Evolutionary conservation across 306 rosid species (phyloP).

Genomic region (Prunus campanulata): DNA sequence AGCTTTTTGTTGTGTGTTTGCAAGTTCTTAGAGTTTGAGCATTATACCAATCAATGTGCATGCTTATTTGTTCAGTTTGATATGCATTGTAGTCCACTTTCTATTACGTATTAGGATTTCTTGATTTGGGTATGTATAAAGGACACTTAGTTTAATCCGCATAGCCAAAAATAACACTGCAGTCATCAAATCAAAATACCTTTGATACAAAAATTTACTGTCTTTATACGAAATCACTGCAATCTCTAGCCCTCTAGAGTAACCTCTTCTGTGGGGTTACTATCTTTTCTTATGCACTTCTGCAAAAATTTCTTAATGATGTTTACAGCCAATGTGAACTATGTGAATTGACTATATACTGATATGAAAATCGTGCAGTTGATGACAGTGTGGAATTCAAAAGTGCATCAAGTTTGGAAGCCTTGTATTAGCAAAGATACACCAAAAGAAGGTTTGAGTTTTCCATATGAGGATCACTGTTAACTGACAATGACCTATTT

Average conservation of each 20-base stretch:
- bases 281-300: not conserved
- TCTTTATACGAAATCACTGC: not conserved
- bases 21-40: not conserved
- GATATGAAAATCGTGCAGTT: slow-evolving; percentile 53
- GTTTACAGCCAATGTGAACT: not conserved
- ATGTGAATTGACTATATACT: slow-evolving; percentile 17
- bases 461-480: slow-evolving; percentile 1
- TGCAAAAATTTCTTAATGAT: not conserved
- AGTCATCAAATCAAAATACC: not conserved
- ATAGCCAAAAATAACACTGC: not conserved
- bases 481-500: not conserved
- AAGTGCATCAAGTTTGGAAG: slow-evolving; percentile 58
- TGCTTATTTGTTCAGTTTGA: not conserved
- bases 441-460: slow-evolving; percentile 49
- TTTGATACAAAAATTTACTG: not conserved
- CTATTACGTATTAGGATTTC: not conserved
- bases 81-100: not conserved
- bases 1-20: not conserved
- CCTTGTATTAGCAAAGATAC: slow-evolving; percentile 57
- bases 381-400: slow-evolving; percentile 63
- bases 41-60: not conserved
- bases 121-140: not conserved
- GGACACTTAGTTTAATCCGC: not conserved
- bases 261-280: not conserved
- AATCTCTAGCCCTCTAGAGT: not conserved